Conservation (phyloP, 805 yeast species). For the Saccharomycopsis babjevae region DNA sequence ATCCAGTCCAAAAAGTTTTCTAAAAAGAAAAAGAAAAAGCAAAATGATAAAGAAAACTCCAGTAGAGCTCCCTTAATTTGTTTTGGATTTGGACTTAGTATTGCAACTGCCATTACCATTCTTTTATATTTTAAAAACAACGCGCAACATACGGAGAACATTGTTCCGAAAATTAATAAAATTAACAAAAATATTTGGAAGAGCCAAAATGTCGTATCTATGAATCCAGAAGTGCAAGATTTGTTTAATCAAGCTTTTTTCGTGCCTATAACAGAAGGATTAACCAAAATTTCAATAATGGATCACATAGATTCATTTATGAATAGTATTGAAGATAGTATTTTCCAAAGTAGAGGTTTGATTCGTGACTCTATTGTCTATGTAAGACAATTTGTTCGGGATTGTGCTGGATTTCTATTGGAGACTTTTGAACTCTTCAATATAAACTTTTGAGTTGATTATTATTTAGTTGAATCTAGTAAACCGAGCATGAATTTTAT, state of each 20-base stretch:
- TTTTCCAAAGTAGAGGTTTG: not conserved
- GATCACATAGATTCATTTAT: not conserved
- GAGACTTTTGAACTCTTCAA: not conserved
- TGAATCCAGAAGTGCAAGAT: not conserved
- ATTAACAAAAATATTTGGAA: not conserved
- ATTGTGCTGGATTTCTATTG: not conserved
- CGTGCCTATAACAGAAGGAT: not conserved
- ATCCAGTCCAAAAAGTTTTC: not conserved
- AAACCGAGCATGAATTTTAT: not conserved
- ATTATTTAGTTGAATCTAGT: not conserved
- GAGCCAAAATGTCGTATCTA: not conserved
- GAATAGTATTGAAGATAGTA: not conserved
- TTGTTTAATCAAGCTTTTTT: not conserved
- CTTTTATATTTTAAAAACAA: constrained; percentile 3
- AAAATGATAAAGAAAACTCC: constrained; percentile 10
- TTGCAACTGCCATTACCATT: constrained; percentile 14
- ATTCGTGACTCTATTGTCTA: not conserved
- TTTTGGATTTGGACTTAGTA: constrained; percentile 12
- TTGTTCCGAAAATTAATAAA: not conserved
- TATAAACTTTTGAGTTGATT: not conserved
- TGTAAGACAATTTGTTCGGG: not conserved
- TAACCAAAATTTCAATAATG: not conserved
- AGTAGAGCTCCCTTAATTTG: constrained; percentile 12
- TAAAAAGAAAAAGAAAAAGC: constrained; percentile 3
- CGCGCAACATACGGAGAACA: not conserved